phyloP scores from a whole-genome alignment of 495 filamentous ascomycete species.

The Penicillium diatomitis region DNA sequence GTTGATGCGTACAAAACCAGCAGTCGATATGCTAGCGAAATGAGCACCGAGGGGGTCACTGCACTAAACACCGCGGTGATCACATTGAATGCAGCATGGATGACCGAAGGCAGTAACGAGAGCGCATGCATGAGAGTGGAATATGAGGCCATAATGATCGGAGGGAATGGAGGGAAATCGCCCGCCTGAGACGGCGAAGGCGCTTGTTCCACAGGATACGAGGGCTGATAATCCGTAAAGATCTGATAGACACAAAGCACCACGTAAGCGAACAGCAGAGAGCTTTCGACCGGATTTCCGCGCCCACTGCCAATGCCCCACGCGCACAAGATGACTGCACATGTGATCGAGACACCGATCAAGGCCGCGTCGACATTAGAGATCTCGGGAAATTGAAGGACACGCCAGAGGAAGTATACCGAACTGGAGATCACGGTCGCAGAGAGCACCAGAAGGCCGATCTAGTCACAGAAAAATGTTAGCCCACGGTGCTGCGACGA shows the following conservation, averaged over 20 bases:
- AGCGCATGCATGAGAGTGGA: slow-evolving; percentile 81
- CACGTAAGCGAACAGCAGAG: slow-evolving; percentile 90
- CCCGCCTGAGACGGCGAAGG: slow-evolving; percentile 48
- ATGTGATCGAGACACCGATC: slow-evolving; percentile 85
- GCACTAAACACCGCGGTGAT: slow-evolving; percentile 83
- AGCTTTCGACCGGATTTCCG: slow-evolving; percentile 93
- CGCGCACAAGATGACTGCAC: slow-evolving; percentile 80
- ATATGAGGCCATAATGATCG: slow-evolving; percentile 98
- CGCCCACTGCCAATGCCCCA: slow-evolving; percentile 93
- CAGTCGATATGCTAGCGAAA: slow-evolving; percentile 84
- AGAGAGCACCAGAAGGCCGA: slow-evolving; percentile 76
- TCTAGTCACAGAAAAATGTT: slow-evolving; percentile 41
- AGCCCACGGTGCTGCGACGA: slow-evolving; percentile 5
- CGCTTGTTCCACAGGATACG: slow-evolving; percentile 47
- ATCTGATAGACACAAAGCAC: slow-evolving; percentile 98
- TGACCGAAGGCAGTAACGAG: slow-evolving; percentile 68
- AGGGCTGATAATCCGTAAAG: slow-evolving; percentile 94
- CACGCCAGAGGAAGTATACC: slow-evolving; percentile 92
- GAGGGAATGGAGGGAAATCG: slow-evolving; percentile 88
- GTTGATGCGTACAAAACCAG: slow-evolving; percentile 91
- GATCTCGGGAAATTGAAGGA: slow-evolving; percentile 86
- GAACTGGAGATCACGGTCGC: slow-evolving; percentile 87
- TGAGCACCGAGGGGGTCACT: slow-evolving; percentile 89
- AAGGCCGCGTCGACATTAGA: slow-evolving; percentile 88
- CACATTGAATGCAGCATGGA: slow-evolving; percentile 78